Conservation (phyloP, 2,329 filamentous ascomycete species). For the Capronia coronata region DNA sequence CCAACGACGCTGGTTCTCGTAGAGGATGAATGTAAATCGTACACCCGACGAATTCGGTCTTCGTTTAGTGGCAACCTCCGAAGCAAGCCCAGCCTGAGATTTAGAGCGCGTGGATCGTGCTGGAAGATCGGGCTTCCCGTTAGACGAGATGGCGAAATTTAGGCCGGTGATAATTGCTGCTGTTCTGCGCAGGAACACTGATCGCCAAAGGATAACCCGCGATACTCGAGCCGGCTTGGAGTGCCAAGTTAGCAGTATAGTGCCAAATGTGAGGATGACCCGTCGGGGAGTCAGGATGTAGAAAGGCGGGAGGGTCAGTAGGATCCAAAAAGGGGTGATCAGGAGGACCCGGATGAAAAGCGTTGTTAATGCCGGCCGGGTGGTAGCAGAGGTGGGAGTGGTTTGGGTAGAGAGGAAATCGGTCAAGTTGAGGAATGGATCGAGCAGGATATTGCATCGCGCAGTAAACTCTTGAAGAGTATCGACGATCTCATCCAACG, state of each 20-base stretch:
- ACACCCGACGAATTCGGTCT: conserved; percentile 62
- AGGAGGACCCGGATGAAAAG: conserved; percentile 84
- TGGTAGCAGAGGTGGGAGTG: conserved; percentile 85
- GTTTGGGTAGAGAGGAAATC: conserved; percentile 89
- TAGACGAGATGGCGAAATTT: conserved; percentile 52
- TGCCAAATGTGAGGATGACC: conserved; percentile 78
- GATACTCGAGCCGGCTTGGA: conserved; percentile 78
- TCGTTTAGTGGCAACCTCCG: conserved; percentile 43
- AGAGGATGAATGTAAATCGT: conserved; percentile 92
- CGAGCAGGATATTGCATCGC: conserved; percentile 83
- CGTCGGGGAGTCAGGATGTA: conserved; percentile 80
- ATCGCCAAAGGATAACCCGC: conserved; percentile 85
- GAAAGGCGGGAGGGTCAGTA: conserved; percentile 72
- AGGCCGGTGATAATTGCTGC: conserved; percentile 74
- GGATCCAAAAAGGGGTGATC: conserved; percentile 80
- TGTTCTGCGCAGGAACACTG: conserved; percentile 62
- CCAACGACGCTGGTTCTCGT: conserved; percentile 95
- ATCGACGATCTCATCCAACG: conserved; percentile 93
- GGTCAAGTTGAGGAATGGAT: conserved; percentile 80
- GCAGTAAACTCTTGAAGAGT: conserved; percentile 84
- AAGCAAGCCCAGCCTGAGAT: conserved; percentile 41
- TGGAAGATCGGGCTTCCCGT: conserved; percentile 27
- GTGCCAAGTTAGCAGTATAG: conserved; percentile 84
- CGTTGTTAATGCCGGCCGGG: conserved; percentile 77
- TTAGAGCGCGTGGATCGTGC: conserved; percentile 30